Conservation (phyloP, 176 grass and related monocot genomes). For the Paspalum notatum region DNA sequence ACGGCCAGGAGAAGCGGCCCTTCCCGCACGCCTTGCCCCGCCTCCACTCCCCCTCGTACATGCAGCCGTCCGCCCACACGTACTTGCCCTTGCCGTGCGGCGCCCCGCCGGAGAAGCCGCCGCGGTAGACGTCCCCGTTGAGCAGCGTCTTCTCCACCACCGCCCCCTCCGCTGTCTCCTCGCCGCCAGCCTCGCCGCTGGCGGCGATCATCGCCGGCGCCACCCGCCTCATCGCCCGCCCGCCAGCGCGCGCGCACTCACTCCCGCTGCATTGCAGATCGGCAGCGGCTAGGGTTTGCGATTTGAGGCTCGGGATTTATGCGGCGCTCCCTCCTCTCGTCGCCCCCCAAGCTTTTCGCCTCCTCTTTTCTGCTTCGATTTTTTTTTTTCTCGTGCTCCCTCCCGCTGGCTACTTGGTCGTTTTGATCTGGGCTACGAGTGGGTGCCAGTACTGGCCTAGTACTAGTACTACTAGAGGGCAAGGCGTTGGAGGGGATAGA, state of each 20-base stretch:
- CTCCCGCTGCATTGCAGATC: slow-evolving; percentile 53
- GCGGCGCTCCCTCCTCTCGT: background rate
- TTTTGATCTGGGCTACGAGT: slow-evolving; percentile 50
- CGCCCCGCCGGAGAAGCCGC: slow-evolving; percentile 54
- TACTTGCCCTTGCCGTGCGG: slow-evolving; percentile 93
- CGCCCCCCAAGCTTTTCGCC: slow-evolving; percentile 30
- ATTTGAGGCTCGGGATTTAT: slow-evolving; percentile 38
- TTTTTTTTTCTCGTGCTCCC: slow-evolving; percentile 28
- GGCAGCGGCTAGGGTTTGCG: slow-evolving; percentile 51
- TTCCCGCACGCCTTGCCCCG: slow-evolving; percentile 81
- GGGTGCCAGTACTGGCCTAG: slow-evolving; percentile 31
- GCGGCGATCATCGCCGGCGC: slow-evolving; percentile 57
- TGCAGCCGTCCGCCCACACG: slow-evolving; percentile 83
- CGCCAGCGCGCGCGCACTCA: background rate
- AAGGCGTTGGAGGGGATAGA: slow-evolving; percentile 17
- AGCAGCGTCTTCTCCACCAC: slow-evolving; percentile 80
- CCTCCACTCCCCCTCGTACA: slow-evolving; percentile 92
- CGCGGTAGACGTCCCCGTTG: slow-evolving; percentile 82
- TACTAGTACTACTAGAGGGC: slow-evolving; percentile 24
- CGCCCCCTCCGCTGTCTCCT: slow-evolving; percentile 24
- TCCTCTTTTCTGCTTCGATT: background rate
- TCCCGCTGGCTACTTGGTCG: slow-evolving; percentile 17
- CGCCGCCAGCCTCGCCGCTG: background rate
- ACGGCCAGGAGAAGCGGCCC: slow-evolving; percentile 92
- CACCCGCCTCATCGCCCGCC: slow-evolving; percentile 58